Base-by-base conservation (phyloP, 352 stramenopile genomes). In the Pythium oligandrum region DNA sequence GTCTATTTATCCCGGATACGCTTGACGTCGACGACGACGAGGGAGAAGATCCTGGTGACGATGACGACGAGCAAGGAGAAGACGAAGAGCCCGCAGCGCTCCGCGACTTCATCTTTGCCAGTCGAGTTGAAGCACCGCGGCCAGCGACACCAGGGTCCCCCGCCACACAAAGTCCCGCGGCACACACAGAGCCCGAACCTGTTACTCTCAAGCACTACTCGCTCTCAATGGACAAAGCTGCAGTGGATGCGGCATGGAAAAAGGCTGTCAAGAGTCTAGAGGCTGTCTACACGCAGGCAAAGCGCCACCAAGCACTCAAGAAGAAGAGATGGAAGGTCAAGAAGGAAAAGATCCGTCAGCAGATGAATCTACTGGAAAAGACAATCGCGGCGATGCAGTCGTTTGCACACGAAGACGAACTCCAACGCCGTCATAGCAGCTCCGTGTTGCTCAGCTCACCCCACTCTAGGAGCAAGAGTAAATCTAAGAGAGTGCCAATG, bases 351-450 rank as follows among this genome's bases (percentile, higher is more conserved):
- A 61, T 90, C 44, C 65, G 70, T 45, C 74, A 78, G 37, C 79
- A 90, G 54, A 90, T 90, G 17, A 61, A 77, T 49, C 40, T 87
- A 47, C 51, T 90, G 6, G 79, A 90, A 56, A 88, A 86, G 48
- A 83, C 71, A 0, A 83, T 90, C 40, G 63, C 69, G 33, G 84
- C 79, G 1, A 86, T 90, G 69, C 66, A 86, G 57, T 58, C 54
- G 3, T 72, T 88, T 38, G 69, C 70, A 6, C 52, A 70, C 6
- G 66, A 87, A 36, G 65, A 87, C 51, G 61, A 78, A 31, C 71
- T 75, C 40, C 69, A 68, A 38, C 66, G 68, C 3, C 69, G 62
- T 30, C 63, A 71, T 33, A 85, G 61, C 49, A 56, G 42, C n/a
- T 68, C 61, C 0, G 57, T 59, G 30, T 54, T 42, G 38, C 38